A percentile compares a stretch with the other conserved stretches of the same genome.
phyloP scores from a whole-genome alignment of 306 rosid genomes.

The Sicyos baderoa region DNA sequence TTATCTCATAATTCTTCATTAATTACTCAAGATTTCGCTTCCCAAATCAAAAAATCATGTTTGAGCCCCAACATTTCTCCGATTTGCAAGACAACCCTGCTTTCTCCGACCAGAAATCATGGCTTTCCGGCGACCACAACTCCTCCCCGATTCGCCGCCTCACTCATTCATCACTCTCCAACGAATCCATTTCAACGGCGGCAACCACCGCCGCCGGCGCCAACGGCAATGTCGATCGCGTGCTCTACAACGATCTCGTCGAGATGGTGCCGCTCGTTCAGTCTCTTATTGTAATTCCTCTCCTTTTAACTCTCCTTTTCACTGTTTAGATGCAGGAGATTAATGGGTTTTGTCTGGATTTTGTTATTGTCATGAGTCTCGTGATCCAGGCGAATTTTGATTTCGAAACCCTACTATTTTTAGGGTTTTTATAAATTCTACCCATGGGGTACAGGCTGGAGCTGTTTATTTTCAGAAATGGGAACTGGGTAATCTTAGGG shows the following conservation, averaged over 20 bases:
- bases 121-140: slow-evolving; percentile 56
- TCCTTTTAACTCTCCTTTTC: background rate
- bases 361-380: background rate
- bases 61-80: slow-evolving; percentile 46
- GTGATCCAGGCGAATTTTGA: slow-evolving; percentile 13
- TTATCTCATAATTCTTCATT: background rate
- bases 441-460: slow-evolving; percentile 1
- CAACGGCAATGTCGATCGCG: slow-evolving; percentile 62
- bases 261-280: slow-evolving; percentile 85
- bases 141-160: slow-evolving; percentile 40
- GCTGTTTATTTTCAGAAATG: slow-evolving; percentile 11
- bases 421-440: background rate
- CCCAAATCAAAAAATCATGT: slow-evolving; percentile 33
- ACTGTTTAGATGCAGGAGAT: slow-evolving; percentile 7
- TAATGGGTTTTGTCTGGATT: background rate
- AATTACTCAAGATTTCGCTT: background rate
- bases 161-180: too few relatives aligned
- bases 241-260: slow-evolving; percentile 75
- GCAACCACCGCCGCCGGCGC: slow-evolving; percentile 25
- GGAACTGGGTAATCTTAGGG: slow-evolving; percentile 2
- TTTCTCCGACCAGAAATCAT: slow-evolving; percentile 58
- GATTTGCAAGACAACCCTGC: slow-evolving; percentile 50
- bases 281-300: slow-evolving; percentile 60
- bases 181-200: slow-evolving; percentile 15
- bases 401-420: slow-evolving; percentile 6